Evolutionary conservation across 441 rosid species (phyloP), one percentile per base, ranked within the genome.

Genomic region (Erodium moschatum): DNA sequence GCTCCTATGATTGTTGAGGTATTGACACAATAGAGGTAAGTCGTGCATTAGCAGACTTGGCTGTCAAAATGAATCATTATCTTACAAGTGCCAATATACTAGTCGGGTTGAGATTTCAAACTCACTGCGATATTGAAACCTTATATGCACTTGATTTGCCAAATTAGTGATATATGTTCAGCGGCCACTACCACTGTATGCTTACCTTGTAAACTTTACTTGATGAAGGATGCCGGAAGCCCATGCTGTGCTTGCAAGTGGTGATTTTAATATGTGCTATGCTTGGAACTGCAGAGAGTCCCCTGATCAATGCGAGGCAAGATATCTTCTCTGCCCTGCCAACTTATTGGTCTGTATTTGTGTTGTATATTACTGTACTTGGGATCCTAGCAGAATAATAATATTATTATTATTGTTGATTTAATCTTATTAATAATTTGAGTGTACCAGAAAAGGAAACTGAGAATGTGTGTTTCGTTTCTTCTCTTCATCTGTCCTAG

Each of bases 1-100:
- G 90, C 79, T 62, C 88, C 69, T 88, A 82, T 35, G 82, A 83
- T 29, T 85, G 86, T 74, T 87, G 82, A 84, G 78, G 69, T 67
- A 62, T 72, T 48, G 54, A 75, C 75, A 15, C 38, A 42, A 12
- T 38, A 65, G 73, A 81, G 84, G 83, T 84, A 69, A 72, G 83
- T 64, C 66, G 44, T 67, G 48, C 40, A 19, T 63, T 29, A 20
- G 12, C 50, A 19, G 64, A 27, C 62, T 11, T 29, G 46, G 63
- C 52, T 5, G 35, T 8, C 50, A 62, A 56, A 56, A 56, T 56
- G 11, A 19, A 56, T 18, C 27, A 2, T 19, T 19, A 56, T 19
- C 24, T 56, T 56, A 56, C 63, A 56, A 56, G 13, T 18, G 24
- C 12, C 19, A 1, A 11, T 56, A 56, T 9, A 18, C 29, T 56